Percentiles rank a stretch among this genome's conserved stretches.
Evolutionary conservation across 805 yeast species (phyloP).

Genomic region (Debaryomyces tyrocola): DNA sequence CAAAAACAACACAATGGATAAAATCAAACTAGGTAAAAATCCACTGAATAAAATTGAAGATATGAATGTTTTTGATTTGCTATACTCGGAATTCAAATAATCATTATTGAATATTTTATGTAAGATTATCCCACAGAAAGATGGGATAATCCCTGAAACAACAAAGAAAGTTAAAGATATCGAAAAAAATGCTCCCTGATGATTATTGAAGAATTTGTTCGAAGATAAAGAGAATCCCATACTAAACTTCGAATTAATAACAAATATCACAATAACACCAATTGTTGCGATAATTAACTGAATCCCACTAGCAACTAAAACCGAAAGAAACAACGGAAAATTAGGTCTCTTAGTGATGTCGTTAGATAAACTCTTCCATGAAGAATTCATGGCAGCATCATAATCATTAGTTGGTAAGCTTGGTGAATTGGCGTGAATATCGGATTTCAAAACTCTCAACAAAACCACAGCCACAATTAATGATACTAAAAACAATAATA

Average conservation of each 20-base stretch:
- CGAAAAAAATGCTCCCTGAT: slow-evolving; percentile 66
- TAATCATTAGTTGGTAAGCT: slow-evolving; percentile 12
- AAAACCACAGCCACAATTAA: slow-evolving; percentile 66
- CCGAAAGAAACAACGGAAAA: slow-evolving; percentile 48
- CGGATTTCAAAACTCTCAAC: slow-evolving; percentile 53
- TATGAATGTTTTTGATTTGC: slow-evolving; percentile 7
- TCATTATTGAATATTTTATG: slow-evolving; percentile 53
- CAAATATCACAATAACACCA: slow-evolving; percentile 58
- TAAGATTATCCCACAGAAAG: slow-evolving; percentile 67
- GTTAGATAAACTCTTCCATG: slow-evolving; percentile 55
- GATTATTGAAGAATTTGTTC: slow-evolving; percentile 60
- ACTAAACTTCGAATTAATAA: slow-evolving; percentile 29
- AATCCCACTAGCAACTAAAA: slow-evolving; percentile 70
- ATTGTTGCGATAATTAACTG: slow-evolving; percentile 67
- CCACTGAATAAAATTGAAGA: slow-evolving; percentile 36
- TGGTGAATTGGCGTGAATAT: slow-evolving; percentile 31
- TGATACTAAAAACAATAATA: slow-evolving; percentile 60
- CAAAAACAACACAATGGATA: slow-evolving; percentile 52
- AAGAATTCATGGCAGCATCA: slow-evolving; percentile 5
- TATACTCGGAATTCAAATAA: slow-evolving; percentile 27
- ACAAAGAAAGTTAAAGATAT: slow-evolving; percentile 61
- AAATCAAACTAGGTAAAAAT: slow-evolving; percentile 45
- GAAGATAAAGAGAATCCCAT: slow-evolving; percentile 30
- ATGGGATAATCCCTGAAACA: slow-evolving; percentile 71
- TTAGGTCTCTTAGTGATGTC: slow-evolving; percentile 58